phyloP scores from a whole-genome alignment of 2,329 filamentous ascomycete genomes.

The Colletotrichum lupini region DNA sequence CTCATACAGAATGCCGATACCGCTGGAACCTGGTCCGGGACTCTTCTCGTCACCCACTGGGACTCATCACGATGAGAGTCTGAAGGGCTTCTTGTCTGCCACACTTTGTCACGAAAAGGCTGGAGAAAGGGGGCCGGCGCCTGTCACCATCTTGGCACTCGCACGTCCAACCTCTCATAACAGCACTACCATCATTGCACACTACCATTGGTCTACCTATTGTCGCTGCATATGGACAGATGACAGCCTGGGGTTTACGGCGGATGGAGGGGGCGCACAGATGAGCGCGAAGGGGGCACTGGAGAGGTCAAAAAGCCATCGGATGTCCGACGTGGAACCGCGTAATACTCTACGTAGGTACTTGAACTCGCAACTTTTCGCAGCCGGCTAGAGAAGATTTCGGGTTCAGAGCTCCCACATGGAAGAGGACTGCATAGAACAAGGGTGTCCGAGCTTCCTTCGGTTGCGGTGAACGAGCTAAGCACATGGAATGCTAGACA shows the following conservation, averaged over 20 bases:
- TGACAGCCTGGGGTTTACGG: conserved; percentile 6
- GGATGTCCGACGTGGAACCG: conserved; percentile 1
- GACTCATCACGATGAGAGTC: neutral
- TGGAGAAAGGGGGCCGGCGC: conserved; percentile 18
- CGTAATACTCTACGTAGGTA: conserved; percentile 1
- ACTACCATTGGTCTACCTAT: neutral
- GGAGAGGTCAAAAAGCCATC: neutral
- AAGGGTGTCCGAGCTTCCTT: conserved; percentile 1
- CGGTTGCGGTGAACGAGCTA: neutral
- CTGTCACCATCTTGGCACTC: neutral
- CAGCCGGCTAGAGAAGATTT: neutral
- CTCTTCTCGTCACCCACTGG: neutral
- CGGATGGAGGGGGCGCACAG: neutral
- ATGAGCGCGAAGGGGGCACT: neutral
- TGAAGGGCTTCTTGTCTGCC: neutral
- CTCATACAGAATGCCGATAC: neutral
- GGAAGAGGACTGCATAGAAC: neutral
- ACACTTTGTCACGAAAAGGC: neutral
- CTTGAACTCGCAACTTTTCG: neutral
- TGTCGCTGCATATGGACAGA: neutral
- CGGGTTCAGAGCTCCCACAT: neutral
- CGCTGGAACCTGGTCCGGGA: neutral
- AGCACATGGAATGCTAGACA: conserved; percentile 17
- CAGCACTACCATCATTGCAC: neutral
- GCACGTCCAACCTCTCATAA: neutral